These are phyloP conservation scores for Trametes elegans DNA, from an alignment of 768 basidiomycete genomes.

Conservation along the genomic window DNA sequence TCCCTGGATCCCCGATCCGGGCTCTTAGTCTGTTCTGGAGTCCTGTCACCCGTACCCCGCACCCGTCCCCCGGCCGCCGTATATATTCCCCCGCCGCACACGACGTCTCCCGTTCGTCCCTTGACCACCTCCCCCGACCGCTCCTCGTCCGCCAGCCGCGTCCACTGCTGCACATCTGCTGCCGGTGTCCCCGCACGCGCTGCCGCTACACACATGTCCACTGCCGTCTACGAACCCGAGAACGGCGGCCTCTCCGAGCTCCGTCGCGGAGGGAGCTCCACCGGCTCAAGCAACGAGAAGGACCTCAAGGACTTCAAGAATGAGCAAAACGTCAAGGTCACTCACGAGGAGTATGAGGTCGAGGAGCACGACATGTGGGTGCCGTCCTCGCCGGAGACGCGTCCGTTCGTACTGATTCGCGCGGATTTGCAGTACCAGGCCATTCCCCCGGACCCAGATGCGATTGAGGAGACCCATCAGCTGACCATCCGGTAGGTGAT, in stretches of 20 bases:
- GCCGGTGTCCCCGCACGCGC: slow-evolving; percentile 1
- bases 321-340: background rate
- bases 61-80: background rate
- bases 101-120: background rate
- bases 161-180: slow-evolving; percentile 3
- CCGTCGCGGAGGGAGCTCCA: slow-evolving; percentile 5
- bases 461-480: slow-evolving; percentile 47
- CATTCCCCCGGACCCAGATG: slow-evolving; percentile 55
- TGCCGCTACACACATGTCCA: slow-evolving; percentile 7
- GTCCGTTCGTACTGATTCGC: background rate
- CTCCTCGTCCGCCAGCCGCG: slow-evolving; percentile 3
- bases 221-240: slow-evolving; percentile 9
- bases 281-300: slow-evolving; percentile 13
- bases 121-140: background rate
- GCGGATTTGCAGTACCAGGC: slow-evolving; percentile 25
- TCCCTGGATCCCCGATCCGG: background rate
- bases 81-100: background rate
- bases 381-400: too few relatives aligned
- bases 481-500: slow-evolving; percentile 43
- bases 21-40: too few relatives aligned
- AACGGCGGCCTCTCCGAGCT: slow-evolving; percentile 9
- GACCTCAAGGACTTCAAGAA: background rate
- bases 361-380: slow-evolving; percentile 12
- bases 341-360: background rate
- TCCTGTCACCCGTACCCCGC: too few relatives aligned